Evolutionary conservation across 2,329 filamentous ascomycete genomes (phyloP), one percentile per base, ranked within the genome.

Genomic region (Diaporthe sp.): DNA sequence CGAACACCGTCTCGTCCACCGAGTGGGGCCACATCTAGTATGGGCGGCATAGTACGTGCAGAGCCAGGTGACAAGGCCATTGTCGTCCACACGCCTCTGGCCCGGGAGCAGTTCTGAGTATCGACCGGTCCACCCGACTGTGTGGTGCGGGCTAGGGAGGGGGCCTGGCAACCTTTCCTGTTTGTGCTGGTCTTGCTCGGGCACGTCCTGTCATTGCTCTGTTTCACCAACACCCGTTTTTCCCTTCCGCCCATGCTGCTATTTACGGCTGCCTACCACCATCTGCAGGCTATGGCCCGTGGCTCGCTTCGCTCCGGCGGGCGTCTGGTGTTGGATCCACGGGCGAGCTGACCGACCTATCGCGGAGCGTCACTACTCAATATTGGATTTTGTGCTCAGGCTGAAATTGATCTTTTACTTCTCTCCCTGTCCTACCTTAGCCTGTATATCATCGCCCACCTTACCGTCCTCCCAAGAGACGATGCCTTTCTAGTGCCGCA

Each of bases 221-320:
- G 75, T 75, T 75, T 75, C 73, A 76, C 75, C 68, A 74, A 71
- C 73, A 46, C 59, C 37, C 51, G 58, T 49, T 69, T 67, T 57
- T 34, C 61, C 74, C 42, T 72, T 57, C 49, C 46, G 55, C 46
- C 46, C 61, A 15, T 55, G 61, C 51, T 73, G 46, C 75, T 76
- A 76, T 76, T 76, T 65, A 42, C 51, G 75, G 55, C 59, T 68
- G 46, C 44, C 61, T 72, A 69, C 34, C 57, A 58, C 75, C 49
- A 76, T 31, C 51, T 42, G 58, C 75, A 57, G 74, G 34, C 42
- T 42, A 25, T 53, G 61, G 31, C 39, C 67, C 73, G 72, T 74
- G 55, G 46, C 73, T 73, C 73, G 73, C 75, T 75, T 75, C 68
- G 51, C 68, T 67, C 75, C 75, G 68, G 68, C 65, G 55, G 55